These are phyloP conservation scores for Hebeloma cylindrosporum DNA, from an alignment of 768 basidiomycete genomes.

Conservation along the genomic window DNA sequence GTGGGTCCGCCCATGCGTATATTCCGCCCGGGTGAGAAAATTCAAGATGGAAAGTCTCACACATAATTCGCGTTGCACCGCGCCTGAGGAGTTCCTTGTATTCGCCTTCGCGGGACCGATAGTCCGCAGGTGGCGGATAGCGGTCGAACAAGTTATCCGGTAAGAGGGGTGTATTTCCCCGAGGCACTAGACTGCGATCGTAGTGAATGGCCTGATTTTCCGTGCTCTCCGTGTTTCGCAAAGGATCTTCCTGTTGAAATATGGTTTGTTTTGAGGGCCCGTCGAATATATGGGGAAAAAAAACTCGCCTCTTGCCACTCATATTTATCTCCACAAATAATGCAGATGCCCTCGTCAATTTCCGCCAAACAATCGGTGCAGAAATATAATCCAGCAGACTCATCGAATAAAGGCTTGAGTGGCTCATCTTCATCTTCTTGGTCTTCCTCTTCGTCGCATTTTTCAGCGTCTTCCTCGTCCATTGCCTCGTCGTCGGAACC, in stretches of 20 bases:
- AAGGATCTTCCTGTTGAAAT: neutral
- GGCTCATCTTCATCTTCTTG: neutral
- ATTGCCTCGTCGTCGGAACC: neutral
- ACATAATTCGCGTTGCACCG: slow-evolving; percentile 39
- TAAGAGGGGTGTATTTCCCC: slow-evolving; percentile 35
- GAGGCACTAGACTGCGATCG: slow-evolving; percentile 25
- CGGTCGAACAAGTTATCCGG: slow-evolving; percentile 14
- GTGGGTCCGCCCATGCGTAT: slow-evolving; percentile 31
- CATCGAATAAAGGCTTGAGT: neutral
- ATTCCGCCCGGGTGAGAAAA: slow-evolving; percentile 31
- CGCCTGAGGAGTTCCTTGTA: slow-evolving; percentile 30
- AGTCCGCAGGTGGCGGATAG: slow-evolving; percentile 6
- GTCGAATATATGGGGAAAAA: no score
- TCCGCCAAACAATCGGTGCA: slow-evolving; percentile 33
- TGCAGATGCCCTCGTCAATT: slow-evolving; percentile 30
- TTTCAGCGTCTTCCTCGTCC: neutral
- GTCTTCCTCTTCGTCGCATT: neutral
- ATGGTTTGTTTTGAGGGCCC: neutral
- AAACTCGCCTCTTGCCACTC: neutral
- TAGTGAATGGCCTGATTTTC: slow-evolving; percentile 22
- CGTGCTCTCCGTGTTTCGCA: slow-evolving; percentile 7
- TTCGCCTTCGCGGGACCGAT: slow-evolving; percentile 18
- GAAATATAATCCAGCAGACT: slow-evolving; percentile 19
- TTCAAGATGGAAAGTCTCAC: slow-evolving; percentile 35
- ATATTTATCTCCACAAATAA: slow-evolving; percentile 21